Percentiles rank a stretch among this genome's conserved stretches.
These are phyloP conservation scores for Fusarium zealandicum DNA, from an alignment of 2,329 filamentous ascomycete genomes.

Conservation along the genomic window DNA sequence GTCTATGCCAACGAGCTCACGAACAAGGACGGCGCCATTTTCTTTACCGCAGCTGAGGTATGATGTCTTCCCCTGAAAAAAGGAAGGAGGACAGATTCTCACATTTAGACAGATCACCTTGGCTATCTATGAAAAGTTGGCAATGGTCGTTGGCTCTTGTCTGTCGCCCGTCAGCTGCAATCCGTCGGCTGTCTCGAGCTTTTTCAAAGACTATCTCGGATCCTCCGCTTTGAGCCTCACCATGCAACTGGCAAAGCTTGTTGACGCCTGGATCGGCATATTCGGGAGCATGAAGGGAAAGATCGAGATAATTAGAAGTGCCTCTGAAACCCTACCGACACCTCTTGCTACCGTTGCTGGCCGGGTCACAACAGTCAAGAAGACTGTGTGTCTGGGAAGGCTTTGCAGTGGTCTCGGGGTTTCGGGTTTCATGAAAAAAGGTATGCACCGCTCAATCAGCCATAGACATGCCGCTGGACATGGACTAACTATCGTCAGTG, in stretches of 20 bases:
- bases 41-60: constrained; percentile 4
- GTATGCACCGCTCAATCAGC: not conserved
- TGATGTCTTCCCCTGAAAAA: not conserved
- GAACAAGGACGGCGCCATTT: not conserved
- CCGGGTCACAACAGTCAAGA: constrained; percentile 1
- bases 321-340: not conserved
- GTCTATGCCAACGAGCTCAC: constrained; percentile 4
- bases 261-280: not conserved
- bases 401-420: constrained; percentile 2
- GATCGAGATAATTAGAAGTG: not conserved
- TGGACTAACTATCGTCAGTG: not conserved
- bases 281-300: not conserved
- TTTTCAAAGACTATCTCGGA: too few relatives aligned
- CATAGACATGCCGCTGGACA: too few relatives aligned
- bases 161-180: not conserved
- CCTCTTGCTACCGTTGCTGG: not conserved
- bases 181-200: not conserved
- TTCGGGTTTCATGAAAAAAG: constrained; percentile 1
- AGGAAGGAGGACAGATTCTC: not conserved
- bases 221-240: too few relatives aligned
- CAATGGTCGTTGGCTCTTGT: not conserved
- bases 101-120: not conserved
- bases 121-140: constrained; percentile 5
- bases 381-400: not conserved
- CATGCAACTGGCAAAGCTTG: not conserved